A percentile compares a stretch with the other conserved stretches of the same genome.
These are phyloP conservation scores for Tetracladium marchalianum DNA, from an alignment of 495 filamentous ascomycete species.

Conservation along the genomic window DNA sequence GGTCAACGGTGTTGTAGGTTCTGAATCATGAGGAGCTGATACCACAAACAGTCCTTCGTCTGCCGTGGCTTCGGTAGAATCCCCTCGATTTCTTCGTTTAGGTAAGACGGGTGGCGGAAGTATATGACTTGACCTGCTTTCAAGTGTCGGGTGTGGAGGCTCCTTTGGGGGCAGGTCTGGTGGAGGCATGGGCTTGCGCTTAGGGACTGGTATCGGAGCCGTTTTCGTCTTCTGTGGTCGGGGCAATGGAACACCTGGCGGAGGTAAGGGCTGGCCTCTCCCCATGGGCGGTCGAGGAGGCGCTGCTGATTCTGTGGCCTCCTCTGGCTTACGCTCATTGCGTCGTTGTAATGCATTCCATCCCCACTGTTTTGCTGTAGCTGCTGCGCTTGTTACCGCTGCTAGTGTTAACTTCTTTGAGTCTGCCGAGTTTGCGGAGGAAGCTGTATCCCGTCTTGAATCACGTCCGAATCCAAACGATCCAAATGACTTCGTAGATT, in stretches of 20 bases:
- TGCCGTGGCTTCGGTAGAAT: slow-evolving; percentile 10
- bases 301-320: slow-evolving; percentile 30
- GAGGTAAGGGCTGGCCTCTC: slow-evolving; percentile 65
- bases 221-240: slow-evolving; percentile 45
- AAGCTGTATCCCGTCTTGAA: slow-evolving; percentile 10
- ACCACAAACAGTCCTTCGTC: slow-evolving; percentile 47
- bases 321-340: slow-evolving; percentile 26
- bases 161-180: slow-evolving; percentile 25
- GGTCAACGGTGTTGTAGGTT: slow-evolving; percentile 41
- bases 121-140: slow-evolving; percentile 18
- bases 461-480: slow-evolving; percentile 7
- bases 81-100: slow-evolving; percentile 17
- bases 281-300: slow-evolving; percentile 54
- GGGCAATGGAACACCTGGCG: slow-evolving; percentile 56
- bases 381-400: slow-evolving; percentile 62
- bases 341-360: slow-evolving; percentile 59
- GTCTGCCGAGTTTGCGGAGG: slow-evolving; percentile 13
- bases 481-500: slow-evolving; percentile 8
- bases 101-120: slow-evolving; percentile 31
- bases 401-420: slow-evolving; percentile 38
- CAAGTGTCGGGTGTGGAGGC: slow-evolving; percentile 16
- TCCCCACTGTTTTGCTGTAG: slow-evolving; percentile 78
- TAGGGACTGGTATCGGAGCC: slow-evolving; percentile 47
- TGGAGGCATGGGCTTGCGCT: slow-evolving; percentile 45
- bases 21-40: slow-evolving; percentile 44